These are phyloP conservation scores for Evansstolkia leycettana DNA, from an alignment of 495 filamentous ascomycete genomes.

Conservation along the genomic window DNA sequence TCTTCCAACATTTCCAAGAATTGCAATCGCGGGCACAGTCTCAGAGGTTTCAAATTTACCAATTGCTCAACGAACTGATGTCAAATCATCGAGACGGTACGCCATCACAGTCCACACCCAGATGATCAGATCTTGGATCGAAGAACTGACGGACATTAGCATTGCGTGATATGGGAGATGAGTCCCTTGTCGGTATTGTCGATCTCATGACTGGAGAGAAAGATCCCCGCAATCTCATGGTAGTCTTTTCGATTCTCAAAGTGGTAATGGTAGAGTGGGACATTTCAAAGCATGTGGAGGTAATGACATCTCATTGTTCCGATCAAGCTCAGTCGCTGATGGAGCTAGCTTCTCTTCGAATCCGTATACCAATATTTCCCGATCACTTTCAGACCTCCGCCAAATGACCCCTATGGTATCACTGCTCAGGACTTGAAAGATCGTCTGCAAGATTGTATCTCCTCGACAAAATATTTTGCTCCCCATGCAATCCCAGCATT, in stretches of 20 bases:
- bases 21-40: conserved; percentile 51
- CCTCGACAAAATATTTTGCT: conserved; percentile 55
- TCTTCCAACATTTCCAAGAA: conserved; percentile 40
- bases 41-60: conserved; percentile 50
- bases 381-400: conserved; percentile 64
- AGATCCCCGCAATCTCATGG: conserved; percentile 66
- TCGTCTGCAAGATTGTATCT: conserved; percentile 57
- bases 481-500: conserved; percentile 57
- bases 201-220: conserved; percentile 65
- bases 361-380: conserved; percentile 71
- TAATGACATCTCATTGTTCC: conserved; percentile 8
- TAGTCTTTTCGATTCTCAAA: conserved; percentile 61
- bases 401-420: conserved; percentile 64
- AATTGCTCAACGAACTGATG: conserved; percentile 54
- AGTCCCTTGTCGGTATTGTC: conserved; percentile 51
- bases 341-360: conserved; percentile 48
- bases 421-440: conserved; percentile 62
- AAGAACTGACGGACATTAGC: conserved; percentile 19
- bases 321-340: conserved; percentile 6
- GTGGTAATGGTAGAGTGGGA: conserved; percentile 68
- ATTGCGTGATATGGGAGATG: conserved; percentile 41
- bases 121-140: not conserved
- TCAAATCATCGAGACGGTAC: conserved; percentile 46
- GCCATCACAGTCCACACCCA: conserved; percentile 7
- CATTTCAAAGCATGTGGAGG: conserved; percentile 49